Evolutionary conservation across 768 basidiomycete species (phyloP), one percentile per base, ranked within the genome.

Genomic region (Suillus subalutaceus): DNA sequence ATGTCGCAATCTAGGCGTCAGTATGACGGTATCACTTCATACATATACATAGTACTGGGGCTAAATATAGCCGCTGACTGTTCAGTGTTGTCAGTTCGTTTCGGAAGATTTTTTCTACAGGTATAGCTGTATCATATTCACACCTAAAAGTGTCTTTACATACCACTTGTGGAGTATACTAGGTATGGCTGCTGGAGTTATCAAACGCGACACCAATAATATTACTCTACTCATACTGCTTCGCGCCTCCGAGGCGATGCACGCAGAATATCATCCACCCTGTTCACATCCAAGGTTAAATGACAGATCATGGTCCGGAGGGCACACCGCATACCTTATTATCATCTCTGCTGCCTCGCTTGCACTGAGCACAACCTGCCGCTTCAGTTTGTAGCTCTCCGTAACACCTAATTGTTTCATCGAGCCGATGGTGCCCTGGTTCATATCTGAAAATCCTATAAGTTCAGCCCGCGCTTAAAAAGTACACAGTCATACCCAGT

Each of bases 291-390:
- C 69, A 58, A 68, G 61, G 16, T 68, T 46, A 63, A 56, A 35
- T 50, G 60, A 12, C 58, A 62, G 46, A 26, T 6, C 10, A 4
- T 12, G 67, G 10, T 53, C 64, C 50, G 26, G 46, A 59, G 23
- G 60, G 59, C 44, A 9, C 2, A 10, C 10, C 20, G 77, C 87
- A 35, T 79, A 92, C 91, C 97, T 87, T 69, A 99, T 86, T 71
- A 99, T 98, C 97, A 99, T 99, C 83, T 99, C 97, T 2, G 94
- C 92, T 20, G 96, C 97, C 76, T 99, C 97, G 65, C 90, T 94
- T 1, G 97, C 96, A 73, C 94, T 97, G 57, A 93, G 79, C 4
- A 99, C 91, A 1, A 99, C 96, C 78, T 98, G 96, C 48, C 90
- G 84, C 82, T 99, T 99, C 69, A 99, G 83, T 82, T 99, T 99